Evolutionary conservation across 2,329 filamentous ascomycete species (phyloP), one percentile per base, ranked within the genome.

Genomic region (Talaromyces sp.): DNA sequence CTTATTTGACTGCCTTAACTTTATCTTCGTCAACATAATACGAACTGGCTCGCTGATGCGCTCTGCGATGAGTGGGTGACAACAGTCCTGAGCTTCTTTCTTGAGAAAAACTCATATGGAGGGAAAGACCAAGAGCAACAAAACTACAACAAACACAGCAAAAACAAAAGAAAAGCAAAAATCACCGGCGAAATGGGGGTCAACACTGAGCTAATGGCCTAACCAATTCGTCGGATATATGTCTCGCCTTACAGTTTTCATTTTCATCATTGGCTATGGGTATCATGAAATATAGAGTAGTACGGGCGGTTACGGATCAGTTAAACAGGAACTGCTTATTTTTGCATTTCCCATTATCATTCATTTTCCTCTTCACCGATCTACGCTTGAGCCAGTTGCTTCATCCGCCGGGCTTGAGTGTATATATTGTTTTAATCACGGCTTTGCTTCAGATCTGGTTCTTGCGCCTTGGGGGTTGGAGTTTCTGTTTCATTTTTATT

Each of bases 241-340:
- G 44, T 61, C 52, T 59, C 36, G 47, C 23, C 31, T 52, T 59
- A n/a, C 56, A 44, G 56, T 31, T 47, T 57, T 57, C 57, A 44
- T 44, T 59, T 55, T 60, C n/a, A 23, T 60, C 50, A 28, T 61
- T 58, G 55, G 59, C 53, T 54, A 60, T 51, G 56, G 61, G 60
- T 56, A 40, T 60, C 58, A 59, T 63, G 60, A 63, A 59, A 63
- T 63, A 64, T 63, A 65, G 63, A 65, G 60, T 52, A 61, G 59
- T 60, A 59, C 51, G 59, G 63, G 63, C 30, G 61, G 61, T 60
- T 63, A 60, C 54, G 60, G 61, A 56, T 62, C 47, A 64, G 60
- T 50, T 47, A 52, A 31, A 61, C 50, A 53, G 57, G 61, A 23
- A 58, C 42, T 61, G 58, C 36, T 23, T 23, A 40, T 52, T 30